Evolutionary conservation across 805 yeast genomes (phyloP), one percentile per base, ranked within the genome.

Genomic region (Candida takata): DNA sequence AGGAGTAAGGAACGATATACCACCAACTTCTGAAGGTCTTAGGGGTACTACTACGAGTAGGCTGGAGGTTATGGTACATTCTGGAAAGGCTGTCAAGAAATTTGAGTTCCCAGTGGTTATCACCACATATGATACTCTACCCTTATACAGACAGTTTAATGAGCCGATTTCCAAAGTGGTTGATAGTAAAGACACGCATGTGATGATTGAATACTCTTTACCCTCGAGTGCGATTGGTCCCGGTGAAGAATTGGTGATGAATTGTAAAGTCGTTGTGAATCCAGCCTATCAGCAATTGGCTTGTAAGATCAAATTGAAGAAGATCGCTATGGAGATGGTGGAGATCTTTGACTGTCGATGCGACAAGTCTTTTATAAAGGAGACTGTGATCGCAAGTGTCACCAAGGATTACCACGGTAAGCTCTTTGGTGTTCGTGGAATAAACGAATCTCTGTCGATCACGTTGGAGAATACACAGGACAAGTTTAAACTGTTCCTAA

Each of bases 171-270:
- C 63, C 10, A 74, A 69, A 39, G 52, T 60, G 2, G 58, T 59
- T 4, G 60, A 56, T 12, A 69, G 80, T 1, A 57, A 63, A 13
- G 83, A 78, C 48, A 61, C 64, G 9, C 71, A 67, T 40, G 63
- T 72, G 9, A 48, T 68, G 23, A 61, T 71, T 8, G 72, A 69
- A 16, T 60, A 71, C 33, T 56, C 60, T 6, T 45, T 78, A 14
- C 73, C 77, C 1, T 64, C 65, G 6, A 64, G 76, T 6, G 69
- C 79, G 23, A 64, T 77, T n/a, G 79, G 83, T 2, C 79, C 79
- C 0, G 64, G 62, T 34, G 86, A 79, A 49, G 54, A 58, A 6
- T 48, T 77, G 7, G 44, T 49, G 6, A 34, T 76, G 6, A 50
- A 54, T 23, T 46, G 67, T 14, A 65, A 64, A 27, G 49, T 75